phyloP scores from a whole-genome alignment of 2,329 filamentous ascomycete species.

The Colletotrichum zoysiae region DNA sequence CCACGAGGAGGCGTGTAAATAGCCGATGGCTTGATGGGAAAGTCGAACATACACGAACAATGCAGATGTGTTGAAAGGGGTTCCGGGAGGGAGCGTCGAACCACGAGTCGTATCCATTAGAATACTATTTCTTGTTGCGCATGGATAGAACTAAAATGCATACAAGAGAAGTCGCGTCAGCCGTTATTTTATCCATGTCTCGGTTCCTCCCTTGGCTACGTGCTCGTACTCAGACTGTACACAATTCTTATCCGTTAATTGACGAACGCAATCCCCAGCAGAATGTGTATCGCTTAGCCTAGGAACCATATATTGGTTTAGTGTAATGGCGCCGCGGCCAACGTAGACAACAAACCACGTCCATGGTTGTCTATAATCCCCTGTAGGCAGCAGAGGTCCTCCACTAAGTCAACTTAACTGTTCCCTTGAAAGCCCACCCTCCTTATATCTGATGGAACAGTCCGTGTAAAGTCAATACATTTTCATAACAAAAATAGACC shows the following conservation, averaged over 20 bases:
- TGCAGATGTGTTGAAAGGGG: no score
- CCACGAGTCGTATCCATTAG: fast-evolving
- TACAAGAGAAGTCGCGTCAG: background rate
- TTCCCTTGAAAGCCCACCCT: background rate
- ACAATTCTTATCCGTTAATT: background rate
- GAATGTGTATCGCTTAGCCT: background rate
- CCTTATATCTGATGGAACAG: background rate
- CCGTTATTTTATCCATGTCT: background rate
- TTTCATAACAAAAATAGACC: background rate
- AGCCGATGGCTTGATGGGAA: no score
- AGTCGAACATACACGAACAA: background rate
- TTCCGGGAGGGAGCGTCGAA: background rate
- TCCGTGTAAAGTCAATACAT: no score
- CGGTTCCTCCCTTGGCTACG: no score
- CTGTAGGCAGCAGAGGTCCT: background rate
- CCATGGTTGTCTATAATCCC: background rate
- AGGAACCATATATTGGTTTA: background rate
- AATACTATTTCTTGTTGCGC: background rate
- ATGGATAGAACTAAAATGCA: background rate
- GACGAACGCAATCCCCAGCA: no score
- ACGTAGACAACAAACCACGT: background rate
- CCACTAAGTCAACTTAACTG: background rate
- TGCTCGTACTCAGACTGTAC: background rate
- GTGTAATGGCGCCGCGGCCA: background rate
- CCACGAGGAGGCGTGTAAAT: no score